Evolutionary conservation across 176 grass and related monocot genomes (phyloP).

Genomic region (Bromus sterilis): DNA sequence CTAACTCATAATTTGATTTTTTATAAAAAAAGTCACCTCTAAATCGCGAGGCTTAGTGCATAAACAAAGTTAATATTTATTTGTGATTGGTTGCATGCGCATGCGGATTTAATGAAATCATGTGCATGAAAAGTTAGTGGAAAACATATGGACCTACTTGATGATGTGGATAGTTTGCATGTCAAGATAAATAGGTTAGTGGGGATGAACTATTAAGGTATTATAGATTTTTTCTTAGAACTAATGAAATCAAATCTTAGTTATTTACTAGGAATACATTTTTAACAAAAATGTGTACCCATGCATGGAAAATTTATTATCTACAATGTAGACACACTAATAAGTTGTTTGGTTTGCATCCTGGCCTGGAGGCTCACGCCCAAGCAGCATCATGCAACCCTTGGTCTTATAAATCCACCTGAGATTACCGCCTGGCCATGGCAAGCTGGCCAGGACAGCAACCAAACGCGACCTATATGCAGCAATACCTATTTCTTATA

Average conservation of each 20-base stretch:
- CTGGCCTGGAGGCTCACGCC: not conserved
- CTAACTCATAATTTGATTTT: no score
- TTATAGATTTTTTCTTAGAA: not conserved
- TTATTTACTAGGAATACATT: not conserved
- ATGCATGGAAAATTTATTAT: not conserved
- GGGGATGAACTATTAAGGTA: no score
- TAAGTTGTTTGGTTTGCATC: not conserved
- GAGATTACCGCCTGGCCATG: not conserved
- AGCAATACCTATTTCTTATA: not conserved
- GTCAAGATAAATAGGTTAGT: no score
- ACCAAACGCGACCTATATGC: not conserved
- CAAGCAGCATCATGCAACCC: not conserved
- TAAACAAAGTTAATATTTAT: no score
- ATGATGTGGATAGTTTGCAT: no score
- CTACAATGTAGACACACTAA: not conserved
- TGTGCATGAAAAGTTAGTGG: no score
- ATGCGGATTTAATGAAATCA: no score
- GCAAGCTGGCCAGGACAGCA: not conserved
- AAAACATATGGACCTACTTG: no score
- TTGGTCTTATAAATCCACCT: not conserved
- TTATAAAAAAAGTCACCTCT: no score
- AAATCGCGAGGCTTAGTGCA: no score
- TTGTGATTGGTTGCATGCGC: no score
- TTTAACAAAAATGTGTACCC: not conserved
- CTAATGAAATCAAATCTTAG: not conserved